These are phyloP conservation scores for Acephala macrosclerotiorum DNA, from an alignment of 2,329 filamentous ascomycete genomes.

Conservation along the genomic window DNA sequence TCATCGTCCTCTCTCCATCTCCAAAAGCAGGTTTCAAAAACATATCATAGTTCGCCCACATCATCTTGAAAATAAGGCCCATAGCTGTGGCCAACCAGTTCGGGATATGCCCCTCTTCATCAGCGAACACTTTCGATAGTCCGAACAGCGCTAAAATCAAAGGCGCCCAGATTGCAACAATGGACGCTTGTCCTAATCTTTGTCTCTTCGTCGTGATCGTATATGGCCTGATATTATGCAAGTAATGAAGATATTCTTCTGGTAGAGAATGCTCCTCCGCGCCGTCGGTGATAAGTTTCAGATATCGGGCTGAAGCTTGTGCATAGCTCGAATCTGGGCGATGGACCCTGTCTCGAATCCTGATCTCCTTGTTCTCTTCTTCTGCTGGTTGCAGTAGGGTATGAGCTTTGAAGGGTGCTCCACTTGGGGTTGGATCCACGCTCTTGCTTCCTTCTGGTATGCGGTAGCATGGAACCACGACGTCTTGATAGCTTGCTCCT, in stretches of 20 bases:
- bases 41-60: conserved; percentile 72
- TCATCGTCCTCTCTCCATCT: conserved; percentile 77
- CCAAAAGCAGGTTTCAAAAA: conserved; percentile 76
- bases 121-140: conserved; percentile 59
- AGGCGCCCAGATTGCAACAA: conserved; percentile 67
- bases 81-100: conserved; percentile 66
- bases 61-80: conserved; percentile 58
- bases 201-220: conserved; percentile 73
- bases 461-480: conserved; percentile 78
- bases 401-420: conserved; percentile 78
- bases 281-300: conserved; percentile 80
- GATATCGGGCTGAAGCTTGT: conserved; percentile 83
- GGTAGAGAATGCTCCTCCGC: conserved; percentile 84
- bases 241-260: conserved; percentile 76
- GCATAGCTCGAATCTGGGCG: conserved; percentile 76
- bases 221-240: conserved; percentile 75
- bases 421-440: conserved; percentile 69
- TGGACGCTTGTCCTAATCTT: conserved; percentile 66
- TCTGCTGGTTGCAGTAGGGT: conserved; percentile 72
- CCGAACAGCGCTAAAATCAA: conserved; percentile 61
- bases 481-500: conserved; percentile 83
- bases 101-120: conserved; percentile 73
- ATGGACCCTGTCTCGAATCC: conserved; percentile 17
- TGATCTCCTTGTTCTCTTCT: neutral
- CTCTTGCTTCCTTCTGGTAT: conserved; percentile 63